Conservation (phyloP, 805 yeast genomes). For the Monosporozyma unispora region DNA sequence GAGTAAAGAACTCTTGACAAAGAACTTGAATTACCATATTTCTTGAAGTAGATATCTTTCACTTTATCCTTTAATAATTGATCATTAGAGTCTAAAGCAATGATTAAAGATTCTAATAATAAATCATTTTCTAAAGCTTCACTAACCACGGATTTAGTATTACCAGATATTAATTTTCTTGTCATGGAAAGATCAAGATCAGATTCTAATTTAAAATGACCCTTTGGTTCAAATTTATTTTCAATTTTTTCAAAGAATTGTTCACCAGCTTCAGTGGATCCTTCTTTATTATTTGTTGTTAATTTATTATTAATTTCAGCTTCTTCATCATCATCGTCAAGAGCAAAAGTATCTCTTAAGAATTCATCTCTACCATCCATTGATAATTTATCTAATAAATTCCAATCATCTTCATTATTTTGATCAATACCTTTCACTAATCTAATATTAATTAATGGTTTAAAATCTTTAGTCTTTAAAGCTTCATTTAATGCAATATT, state of each 20-base stretch:
- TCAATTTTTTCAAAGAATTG: slow-evolving; percentile 33
- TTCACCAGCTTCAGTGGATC: slow-evolving; percentile 24
- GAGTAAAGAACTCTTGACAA: slow-evolving; percentile 70
- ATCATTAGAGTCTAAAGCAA: slow-evolving; percentile 62
- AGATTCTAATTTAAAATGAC: slow-evolving; percentile 41
- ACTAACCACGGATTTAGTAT: slow-evolving; percentile 58
- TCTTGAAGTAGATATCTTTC: slow-evolving; percentile 58
- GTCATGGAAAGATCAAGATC: slow-evolving; percentile 39
- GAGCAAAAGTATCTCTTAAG: slow-evolving; percentile 37
- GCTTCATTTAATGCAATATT: slow-evolving; percentile 45
- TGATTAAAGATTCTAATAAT: slow-evolving; percentile 69
- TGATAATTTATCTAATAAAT: slow-evolving; percentile 43
- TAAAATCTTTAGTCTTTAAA: slow-evolving; percentile 45
- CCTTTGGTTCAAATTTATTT: slow-evolving; percentile 39
- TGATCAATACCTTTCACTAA: slow-evolving; percentile 33
- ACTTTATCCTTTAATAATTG: slow-evolving; percentile 54
- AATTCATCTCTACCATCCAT: slow-evolving; percentile 42
- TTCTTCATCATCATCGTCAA: slow-evolving; percentile 27
- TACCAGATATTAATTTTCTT: slow-evolving; percentile 49
- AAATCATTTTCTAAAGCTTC: slow-evolving; percentile 53
- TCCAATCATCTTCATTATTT: slow-evolving; percentile 55
- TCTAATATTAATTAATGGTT: slow-evolving; percentile 47
- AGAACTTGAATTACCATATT: slow-evolving; percentile 39
- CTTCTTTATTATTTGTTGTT: not conserved
- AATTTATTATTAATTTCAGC: not conserved